These are phyloP conservation scores for Metschnikowia continentalis DNA, from an alignment of 805 yeast genomes.

Conservation along the genomic window DNA sequence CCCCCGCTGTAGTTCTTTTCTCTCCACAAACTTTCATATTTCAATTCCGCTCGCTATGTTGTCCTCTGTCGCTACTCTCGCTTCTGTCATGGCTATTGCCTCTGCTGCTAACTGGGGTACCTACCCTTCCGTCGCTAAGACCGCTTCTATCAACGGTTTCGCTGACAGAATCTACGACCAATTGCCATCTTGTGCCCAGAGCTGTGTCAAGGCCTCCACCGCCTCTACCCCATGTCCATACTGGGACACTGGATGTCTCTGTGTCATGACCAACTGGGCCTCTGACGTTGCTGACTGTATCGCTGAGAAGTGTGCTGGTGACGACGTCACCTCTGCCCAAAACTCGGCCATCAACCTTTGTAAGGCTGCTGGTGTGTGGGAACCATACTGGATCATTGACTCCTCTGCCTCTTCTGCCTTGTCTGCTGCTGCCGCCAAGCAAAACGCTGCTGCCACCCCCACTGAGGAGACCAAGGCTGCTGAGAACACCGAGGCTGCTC, in stretches of 20 bases:
- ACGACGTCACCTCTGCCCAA: constrained; percentile 27
- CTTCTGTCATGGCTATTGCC: constrained; percentile 18
- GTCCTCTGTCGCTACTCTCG: constrained; percentile 11
- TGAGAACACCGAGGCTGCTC: not conserved
- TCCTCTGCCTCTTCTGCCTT: constrained; percentile 22
- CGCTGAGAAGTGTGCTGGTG: constrained; percentile 24
- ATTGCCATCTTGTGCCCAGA: constrained; percentile 36
- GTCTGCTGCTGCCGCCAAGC: constrained; percentile 22
- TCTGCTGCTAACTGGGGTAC: constrained; percentile 21
- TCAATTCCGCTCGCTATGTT: constrained; percentile 11
- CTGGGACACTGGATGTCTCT: constrained; percentile 46
- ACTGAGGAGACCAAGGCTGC: constrained; percentile 4
- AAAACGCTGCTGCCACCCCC: constrained; percentile 11
- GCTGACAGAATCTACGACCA: constrained; percentile 33
- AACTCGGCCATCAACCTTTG: constrained; percentile 31
- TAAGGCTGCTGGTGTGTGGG: constrained; percentile 31
- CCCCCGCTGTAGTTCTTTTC: not conserved
- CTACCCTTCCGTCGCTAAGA: constrained; percentile 34
- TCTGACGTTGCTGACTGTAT: constrained; percentile 34
- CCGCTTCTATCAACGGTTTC: constrained; percentile 41
- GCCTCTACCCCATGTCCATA: constrained; percentile 41
- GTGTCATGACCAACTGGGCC: constrained; percentile 37
- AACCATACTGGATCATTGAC: constrained; percentile 31
- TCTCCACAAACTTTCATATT: not conserved
- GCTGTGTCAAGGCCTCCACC: constrained; percentile 30